A percentile compares a stretch with the other conserved stretches of the same genome.
phyloP scores from a whole-genome alignment of 139 green algal genomes.

The Coelastrella sp. region DNA sequence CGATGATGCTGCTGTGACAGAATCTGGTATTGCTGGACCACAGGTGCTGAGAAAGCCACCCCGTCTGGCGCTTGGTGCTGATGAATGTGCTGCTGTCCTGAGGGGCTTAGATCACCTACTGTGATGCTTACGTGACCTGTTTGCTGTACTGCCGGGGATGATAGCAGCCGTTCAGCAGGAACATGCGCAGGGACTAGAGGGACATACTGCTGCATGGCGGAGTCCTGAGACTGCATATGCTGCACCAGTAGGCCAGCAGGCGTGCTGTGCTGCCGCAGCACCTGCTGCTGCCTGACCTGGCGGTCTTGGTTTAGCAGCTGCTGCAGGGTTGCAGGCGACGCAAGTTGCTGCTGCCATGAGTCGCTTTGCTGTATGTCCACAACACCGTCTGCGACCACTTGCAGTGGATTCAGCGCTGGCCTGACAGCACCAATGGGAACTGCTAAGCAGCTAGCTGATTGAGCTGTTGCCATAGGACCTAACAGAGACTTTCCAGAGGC shows the following conservation, averaged over 20 bases:
- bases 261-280: neutral
- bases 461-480: neutral
- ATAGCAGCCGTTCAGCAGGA: no score
- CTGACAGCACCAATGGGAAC: no score
- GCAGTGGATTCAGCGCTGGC: no score
- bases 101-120: no score
- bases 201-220: no score
- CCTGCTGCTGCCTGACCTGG: neutral
- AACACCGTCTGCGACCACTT: no score
- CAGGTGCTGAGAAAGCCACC: neutral
- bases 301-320: neutral
- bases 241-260: neutral
- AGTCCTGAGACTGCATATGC: no score
- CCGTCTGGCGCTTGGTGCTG: neutral
- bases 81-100: neutral
- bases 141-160: no score
- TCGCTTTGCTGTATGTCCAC: neutral
- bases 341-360: neutral
- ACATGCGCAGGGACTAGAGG: no score
- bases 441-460: neutral
- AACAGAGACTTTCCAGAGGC: neutral
- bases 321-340: neutral
- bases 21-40: neutral
- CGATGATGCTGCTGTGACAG: neutral
- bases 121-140: no score